Evolutionary conservation across 2,329 filamentous ascomycete genomes (phyloP).

Genomic region (Aspergillus quadricinctus): DNA sequence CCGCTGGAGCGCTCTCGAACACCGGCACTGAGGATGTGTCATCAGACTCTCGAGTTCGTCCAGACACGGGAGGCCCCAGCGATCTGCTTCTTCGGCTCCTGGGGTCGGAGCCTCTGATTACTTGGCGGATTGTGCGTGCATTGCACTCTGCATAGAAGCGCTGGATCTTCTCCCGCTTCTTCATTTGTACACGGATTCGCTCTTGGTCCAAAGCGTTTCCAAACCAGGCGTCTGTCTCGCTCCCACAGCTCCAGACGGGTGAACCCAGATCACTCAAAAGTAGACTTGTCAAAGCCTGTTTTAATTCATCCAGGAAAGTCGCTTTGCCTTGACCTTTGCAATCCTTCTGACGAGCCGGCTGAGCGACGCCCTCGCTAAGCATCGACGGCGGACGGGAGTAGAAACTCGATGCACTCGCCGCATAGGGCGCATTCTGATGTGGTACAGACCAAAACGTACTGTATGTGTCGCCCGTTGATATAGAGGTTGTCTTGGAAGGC

Average conservation of each 20-base stretch:
- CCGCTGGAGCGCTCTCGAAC: conserved; percentile 31
- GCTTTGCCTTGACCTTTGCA: conserved; percentile 62
- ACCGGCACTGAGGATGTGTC: neutral
- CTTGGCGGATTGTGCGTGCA: conserved; percentile 23
- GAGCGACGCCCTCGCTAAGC: conserved; percentile 35
- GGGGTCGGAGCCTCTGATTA: conserved; percentile 17
- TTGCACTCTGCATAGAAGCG: conserved; percentile 37
- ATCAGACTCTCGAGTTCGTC: conserved; percentile 1
- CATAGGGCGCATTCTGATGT: conserved; percentile 61
- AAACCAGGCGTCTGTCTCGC: conserved; percentile 91
- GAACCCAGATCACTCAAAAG: conserved; percentile 85
- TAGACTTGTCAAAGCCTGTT: conserved; percentile 75
- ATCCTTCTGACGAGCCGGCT: conserved; percentile 29
- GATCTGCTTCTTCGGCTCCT: conserved; percentile 32
- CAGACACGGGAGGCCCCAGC: conserved; percentile 21
- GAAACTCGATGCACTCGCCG: conserved; percentile 58
- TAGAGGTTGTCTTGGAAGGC: conserved; percentile 64
- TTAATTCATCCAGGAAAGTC: conserved; percentile 71
- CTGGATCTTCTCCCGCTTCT: conserved; percentile 34
- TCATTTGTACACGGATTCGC: conserved; percentile 40
- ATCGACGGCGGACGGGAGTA: conserved; percentile 43
- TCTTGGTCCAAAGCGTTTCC: conserved; percentile 48
- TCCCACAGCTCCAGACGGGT: conserved; percentile 79
- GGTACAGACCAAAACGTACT: conserved; percentile 90
- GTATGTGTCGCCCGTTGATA: conserved; percentile 64